Conservation (phyloP, 1,139 yeast genomes). For the Torulaspora globosa region DNA sequence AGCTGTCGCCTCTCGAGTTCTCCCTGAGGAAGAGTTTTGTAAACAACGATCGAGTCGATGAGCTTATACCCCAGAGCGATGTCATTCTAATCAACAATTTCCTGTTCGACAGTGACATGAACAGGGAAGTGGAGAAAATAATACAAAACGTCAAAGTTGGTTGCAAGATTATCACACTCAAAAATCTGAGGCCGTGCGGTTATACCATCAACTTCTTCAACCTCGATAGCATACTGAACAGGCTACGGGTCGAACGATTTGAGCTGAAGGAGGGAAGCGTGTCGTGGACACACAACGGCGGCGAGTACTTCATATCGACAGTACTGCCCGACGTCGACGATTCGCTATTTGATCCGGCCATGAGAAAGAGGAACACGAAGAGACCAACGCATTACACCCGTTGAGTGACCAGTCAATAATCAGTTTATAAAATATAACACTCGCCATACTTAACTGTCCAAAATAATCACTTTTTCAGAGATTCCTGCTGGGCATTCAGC, state of each 20-base stretch:
- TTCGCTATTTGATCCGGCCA: constrained; percentile 37
- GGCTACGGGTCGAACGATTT: constrained; percentile 59
- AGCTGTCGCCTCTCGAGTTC: constrained; percentile 52
- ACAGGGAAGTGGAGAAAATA: constrained; percentile 62
- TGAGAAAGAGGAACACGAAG: constrained; percentile 26
- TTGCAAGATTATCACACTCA: constrained; percentile 70
- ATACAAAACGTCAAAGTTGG: constrained; percentile 66
- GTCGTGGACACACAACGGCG: constrained; percentile 84
- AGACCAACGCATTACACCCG: constrained; percentile 29
- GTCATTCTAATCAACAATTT: constrained; percentile 78
- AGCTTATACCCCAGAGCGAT: constrained; percentile 57
- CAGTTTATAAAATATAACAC: not conserved
- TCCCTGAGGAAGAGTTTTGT: constrained; percentile 70
- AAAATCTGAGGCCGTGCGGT: constrained; percentile 55
- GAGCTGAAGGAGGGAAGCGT: constrained; percentile 70
- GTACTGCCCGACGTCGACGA: constrained; percentile 48
- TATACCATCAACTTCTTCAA: constrained; percentile 52
- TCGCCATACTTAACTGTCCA: not conserved
- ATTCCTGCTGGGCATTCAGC: constrained; percentile 73
- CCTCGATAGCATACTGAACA: constrained; percentile 59
- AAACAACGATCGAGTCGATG: constrained; percentile 53
- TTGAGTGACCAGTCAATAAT: constrained; percentile 6
- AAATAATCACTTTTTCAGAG: constrained; percentile 22
- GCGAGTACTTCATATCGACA: constrained; percentile 71
- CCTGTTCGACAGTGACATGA: constrained; percentile 70